Conservation (phyloP, 2,329 filamentous ascomycete genomes). For the Claviceps monticola region DNA sequence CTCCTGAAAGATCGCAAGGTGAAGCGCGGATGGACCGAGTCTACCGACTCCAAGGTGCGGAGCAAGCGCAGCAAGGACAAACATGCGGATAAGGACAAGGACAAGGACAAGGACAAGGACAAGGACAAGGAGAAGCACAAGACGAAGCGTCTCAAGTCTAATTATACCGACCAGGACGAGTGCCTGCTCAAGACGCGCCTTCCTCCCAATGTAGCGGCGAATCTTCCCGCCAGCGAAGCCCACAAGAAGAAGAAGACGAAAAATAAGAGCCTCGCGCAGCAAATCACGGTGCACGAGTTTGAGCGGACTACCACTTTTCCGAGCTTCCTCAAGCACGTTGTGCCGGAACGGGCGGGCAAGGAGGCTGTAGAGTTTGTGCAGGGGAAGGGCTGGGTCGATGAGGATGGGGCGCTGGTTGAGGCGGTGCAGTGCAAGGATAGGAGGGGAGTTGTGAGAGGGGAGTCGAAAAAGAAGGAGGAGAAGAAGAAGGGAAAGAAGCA, state of each 20-base stretch:
- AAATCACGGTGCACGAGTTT: constrained; percentile 76
- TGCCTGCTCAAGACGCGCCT: constrained; percentile 74
- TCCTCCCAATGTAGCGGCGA: constrained; percentile 32
- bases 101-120: constrained; percentile 31
- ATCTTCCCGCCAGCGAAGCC: constrained; percentile 25
- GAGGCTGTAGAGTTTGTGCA: constrained; percentile 54
- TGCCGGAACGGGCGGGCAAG: constrained; percentile 18
- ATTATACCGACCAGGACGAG: constrained; percentile 69
- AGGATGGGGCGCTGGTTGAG: constrained; percentile 63
- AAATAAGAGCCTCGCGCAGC: constrained; percentile 23
- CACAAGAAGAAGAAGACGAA: constrained; percentile 43
- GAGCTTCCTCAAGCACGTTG: constrained; percentile 54
- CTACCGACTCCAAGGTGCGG: constrained; percentile 34
- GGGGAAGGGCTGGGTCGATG: constrained; percentile 79
- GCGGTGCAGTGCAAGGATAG: constrained; percentile 21
- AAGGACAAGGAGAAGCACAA: constrained; percentile 38
- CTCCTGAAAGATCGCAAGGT: constrained; percentile 65
- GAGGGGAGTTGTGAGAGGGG: neutral
- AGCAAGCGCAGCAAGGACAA: constrained; percentile 35
- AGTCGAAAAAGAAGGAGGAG: constrained; percentile 8
- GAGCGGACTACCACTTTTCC: constrained; percentile 71
- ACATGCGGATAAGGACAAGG: constrained; percentile 31
- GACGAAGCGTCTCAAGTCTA: constrained; percentile 51
- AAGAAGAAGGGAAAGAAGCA: constrained; percentile 11
- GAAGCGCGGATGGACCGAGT: constrained; percentile 80